Evolutionary conservation across 129 eudicot genomes (phyloP), one percentile per base, ranked within the genome.

Genomic region (Lactuca saligna): DNA sequence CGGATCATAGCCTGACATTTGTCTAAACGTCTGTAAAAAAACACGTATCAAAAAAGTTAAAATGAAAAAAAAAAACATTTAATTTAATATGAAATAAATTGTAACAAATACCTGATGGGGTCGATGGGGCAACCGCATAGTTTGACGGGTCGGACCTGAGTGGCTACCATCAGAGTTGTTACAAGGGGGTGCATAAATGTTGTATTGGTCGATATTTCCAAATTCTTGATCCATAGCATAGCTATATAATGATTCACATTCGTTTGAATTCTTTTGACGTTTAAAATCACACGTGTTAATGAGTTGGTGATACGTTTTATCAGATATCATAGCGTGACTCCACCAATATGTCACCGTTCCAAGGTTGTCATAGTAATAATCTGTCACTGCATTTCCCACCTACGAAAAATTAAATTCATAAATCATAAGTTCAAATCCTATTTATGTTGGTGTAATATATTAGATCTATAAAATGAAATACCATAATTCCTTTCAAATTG

Each of bases 321-420:
- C 99, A 8, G 99, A 93, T 59, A 93, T 93, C 99, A 93, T 93
- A 17, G 99, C 99, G 56, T 93, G 99, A 83, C 95, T 93, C 99
- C 99, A 93, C 99, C 97, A 93, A 63, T 89, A 93, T 4, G 87
- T 85, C 71, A 93, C 97, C 5, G 99, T 93, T 73, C 99, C 99
- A 11, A 93, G 77, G 81, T 93, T 93, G 79, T 93, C 99, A 48
- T 93, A 93, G 83, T 93, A 84, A 68, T 89, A 85, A 78, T 93
- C 99, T 0, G 97, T 93, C 63, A 89, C 99, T 3, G 99, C 99
- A 76, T 93, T 93, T 32, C 99, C 99, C n/a, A 89, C 99, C 99
- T 93, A 66, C 68, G 73, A 65, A 34, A 25, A 9, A 8, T 48
- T 38, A 25, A 15, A 25, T 31, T 31, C 41, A 60, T 38, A 25